Conservation (phyloP, 805 yeast species). For the Sugiyamaella americana region DNA sequence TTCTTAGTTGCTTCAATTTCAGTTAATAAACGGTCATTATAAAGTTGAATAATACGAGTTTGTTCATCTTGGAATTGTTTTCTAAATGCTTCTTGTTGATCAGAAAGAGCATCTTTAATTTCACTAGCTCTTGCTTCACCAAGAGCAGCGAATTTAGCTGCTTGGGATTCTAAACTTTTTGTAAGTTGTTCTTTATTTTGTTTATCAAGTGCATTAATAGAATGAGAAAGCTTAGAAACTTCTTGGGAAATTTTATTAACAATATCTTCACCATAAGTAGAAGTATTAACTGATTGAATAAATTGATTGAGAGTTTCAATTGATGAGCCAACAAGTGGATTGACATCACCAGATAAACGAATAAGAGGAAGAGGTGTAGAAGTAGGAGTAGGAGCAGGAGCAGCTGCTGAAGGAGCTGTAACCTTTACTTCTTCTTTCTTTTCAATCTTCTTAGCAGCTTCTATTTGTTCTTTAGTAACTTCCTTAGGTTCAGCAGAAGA, state of each 20-base stretch:
- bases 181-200: conserved; percentile 20
- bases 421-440: neutral
- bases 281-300: conserved; percentile 14
- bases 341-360: conserved; percentile 18
- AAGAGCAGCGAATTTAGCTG: conserved; percentile 27
- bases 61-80: conserved; percentile 59
- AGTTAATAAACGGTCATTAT: conserved; percentile 47
- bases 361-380: conserved; percentile 21
- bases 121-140: conserved; percentile 23
- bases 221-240: conserved; percentile 20
- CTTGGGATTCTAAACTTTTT: conserved; percentile 27
- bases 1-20: conserved; percentile 67
- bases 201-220: conserved; percentile 18
- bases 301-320: conserved; percentile 20
- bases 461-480: neutral
- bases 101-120: conserved; percentile 29
- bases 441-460: conserved; percentile 27
- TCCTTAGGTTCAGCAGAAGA: conserved; percentile 5
- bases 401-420: neutral
- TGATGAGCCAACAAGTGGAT: conserved; percentile 18
- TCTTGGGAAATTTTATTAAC: conserved; percentile 22
- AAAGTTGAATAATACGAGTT: conserved; percentile 51
- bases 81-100: conserved; percentile 51
- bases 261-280: conserved; percentile 15
- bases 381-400: conserved; percentile 8